Evolutionary conservation across 2,329 filamentous ascomycete genomes (phyloP), one percentile per base, ranked within the genome.

Genomic region (Cytospora chrysosperma): DNA sequence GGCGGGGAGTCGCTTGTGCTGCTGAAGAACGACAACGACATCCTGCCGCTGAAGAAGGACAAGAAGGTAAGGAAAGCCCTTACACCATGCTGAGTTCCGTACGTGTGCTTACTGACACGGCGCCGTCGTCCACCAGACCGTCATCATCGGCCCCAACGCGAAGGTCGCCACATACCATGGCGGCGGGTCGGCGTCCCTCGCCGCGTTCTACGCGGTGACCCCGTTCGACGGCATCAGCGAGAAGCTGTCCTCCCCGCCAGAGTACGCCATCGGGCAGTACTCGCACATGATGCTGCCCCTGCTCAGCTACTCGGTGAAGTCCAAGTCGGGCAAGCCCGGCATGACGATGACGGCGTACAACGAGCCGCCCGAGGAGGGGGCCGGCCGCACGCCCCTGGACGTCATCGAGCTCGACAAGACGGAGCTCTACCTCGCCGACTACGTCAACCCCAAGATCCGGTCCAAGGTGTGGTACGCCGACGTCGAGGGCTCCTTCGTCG

Each of bases 1-100:
- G 88, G 88, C 21, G 83, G 86, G 5, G 88, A 92, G 71, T 86
- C 86, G 4, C 86, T 91, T 10, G 89, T 92, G 1, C 79, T 93
- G 15, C 77, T 93, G 56, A 92, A 92, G 76, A 93, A 93, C 68
- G 82, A 91, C 15, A 81, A 82, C 43, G 78, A 78, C 17, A 72
- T 88, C 0, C 78, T 93, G 1, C 90, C 90, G 0, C 73, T 89
- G 4, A 82, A 82, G 37, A 88, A 86, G 69, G 78, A 84, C 47
- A 87, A 85, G 69, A 87, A 85, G 68, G 77, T 82, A 62, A 59
- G 67, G n/a, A n/a, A n/a, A n/a, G n/a, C n/a, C n/a, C n/a, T 8
- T 15, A 2, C 8, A 13, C 19, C 13, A 13, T 28, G 9, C 37
- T 12, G 8, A 15, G 43, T 24, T n/a, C n/a, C n/a, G n/a, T 4